Evolutionary conservation across 306 rosid species (phyloP).

Genomic region (Cucumis cinereus): DNA sequence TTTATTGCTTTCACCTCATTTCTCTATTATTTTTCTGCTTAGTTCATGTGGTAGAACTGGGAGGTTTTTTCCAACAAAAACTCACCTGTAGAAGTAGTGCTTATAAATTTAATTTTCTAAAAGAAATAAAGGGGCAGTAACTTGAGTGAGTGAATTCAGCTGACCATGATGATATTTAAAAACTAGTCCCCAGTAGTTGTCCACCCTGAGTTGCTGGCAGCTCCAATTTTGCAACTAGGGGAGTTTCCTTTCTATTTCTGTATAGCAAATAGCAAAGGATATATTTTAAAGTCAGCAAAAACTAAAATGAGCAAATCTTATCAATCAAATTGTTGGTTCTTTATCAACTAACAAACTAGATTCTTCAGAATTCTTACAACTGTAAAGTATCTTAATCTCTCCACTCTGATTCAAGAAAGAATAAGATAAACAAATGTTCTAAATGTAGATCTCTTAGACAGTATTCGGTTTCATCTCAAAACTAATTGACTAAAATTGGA

Average conservation of each 20-base stretch:
- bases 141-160: neutral
- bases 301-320: neutral
- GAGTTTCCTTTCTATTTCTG: neutral
- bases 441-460: too few species aligned
- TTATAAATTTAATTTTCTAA: too few species aligned
- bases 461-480: too few species aligned
- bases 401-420: neutral
- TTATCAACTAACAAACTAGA: neutral
- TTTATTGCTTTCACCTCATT: too few species aligned
- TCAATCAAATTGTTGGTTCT: neutral
- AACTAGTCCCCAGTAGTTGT: neutral
- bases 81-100: too few species aligned
- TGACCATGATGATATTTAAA: neutral
- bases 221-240: neutral
- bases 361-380: neutral
- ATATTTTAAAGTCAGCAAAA: neutral
- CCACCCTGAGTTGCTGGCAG: neutral
- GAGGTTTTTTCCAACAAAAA: too few species aligned
- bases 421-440: neutral
- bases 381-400: neutral
- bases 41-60: too few species aligned
- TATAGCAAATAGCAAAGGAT: neutral
- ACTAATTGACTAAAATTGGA: too few species aligned
- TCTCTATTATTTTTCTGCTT: too few species aligned
- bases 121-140: neutral